A percentile compares a stretch with the other conserved stretches of the same genome.
phyloP scores from a whole-genome alignment of 306 rosid species.

The Cucurbita argyrosperma region DNA sequence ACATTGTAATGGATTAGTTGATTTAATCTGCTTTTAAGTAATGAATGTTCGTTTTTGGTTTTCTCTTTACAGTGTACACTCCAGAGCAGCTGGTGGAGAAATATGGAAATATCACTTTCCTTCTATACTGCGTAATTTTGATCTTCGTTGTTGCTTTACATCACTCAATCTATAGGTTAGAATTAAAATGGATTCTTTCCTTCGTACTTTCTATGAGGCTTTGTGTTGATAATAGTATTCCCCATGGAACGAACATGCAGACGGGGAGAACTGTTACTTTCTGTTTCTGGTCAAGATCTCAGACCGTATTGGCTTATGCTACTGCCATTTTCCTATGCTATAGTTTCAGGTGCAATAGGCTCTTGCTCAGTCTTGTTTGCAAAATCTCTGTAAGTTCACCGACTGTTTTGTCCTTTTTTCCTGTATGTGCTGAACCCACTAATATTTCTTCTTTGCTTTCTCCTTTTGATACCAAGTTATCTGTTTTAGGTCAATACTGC shows the following conservation, averaged over 20 bases:
- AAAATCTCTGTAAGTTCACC: conserved; percentile 79
- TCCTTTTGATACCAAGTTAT: conserved; percentile 12
- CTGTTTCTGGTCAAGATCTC: conserved; percentile 66
- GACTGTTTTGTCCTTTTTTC: neutral
- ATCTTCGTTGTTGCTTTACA: conserved; percentile 59
- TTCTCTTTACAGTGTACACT: conserved; percentile 64
- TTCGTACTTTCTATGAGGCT: neutral
- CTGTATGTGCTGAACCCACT: conserved; percentile 1
- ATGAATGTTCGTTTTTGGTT: conserved; percentile 13
- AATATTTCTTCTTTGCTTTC: neutral
- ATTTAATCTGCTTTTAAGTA: neutral
- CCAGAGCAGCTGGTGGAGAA: conserved; percentile 92
- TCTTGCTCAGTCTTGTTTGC: conserved; percentile 97
- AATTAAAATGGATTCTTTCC: neutral
- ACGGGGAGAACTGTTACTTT: conserved; percentile 65
- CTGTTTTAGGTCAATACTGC: conserved; percentile 65
- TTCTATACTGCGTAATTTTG: conserved; percentile 75
- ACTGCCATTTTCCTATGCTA: conserved; percentile 87
- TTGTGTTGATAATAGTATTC: conserved; percentile 4
- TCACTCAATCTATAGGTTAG: conserved; percentile 74
- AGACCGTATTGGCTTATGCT: conserved; percentile 75
- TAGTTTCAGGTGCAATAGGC: conserved; percentile 97
- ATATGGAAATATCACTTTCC: conserved; percentile 68
- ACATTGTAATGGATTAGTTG: neutral
- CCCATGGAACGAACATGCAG: conserved; percentile 30